A percentile compares a stretch with the other conserved stretches of the same genome.
These are phyloP conservation scores for Exophiala viscosa DNA, from an alignment of 2,329 filamentous ascomycete genomes.

Conservation along the genomic window DNA sequence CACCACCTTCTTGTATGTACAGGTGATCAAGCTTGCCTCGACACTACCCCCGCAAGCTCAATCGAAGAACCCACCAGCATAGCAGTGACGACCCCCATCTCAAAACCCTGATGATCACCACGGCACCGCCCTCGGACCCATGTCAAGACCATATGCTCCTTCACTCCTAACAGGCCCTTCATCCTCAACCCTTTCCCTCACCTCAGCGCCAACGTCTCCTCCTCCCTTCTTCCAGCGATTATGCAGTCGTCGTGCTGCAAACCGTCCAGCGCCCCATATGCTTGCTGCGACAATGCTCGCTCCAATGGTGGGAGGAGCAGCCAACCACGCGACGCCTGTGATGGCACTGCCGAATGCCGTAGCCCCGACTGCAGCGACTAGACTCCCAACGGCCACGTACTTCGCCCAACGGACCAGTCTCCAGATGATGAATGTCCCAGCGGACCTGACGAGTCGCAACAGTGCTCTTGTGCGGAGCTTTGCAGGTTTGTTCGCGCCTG, in stretches of 20 bases:
- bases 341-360: conserved; percentile 25
- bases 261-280: conserved; percentile 26
- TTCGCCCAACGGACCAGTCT: conserved; percentile 29
- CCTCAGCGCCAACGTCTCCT: conserved; percentile 20
- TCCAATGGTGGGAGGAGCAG: conserved; percentile 25
- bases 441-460: conserved; percentile 24
- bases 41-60: background rate
- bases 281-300: conserved; percentile 24
- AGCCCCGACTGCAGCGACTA: conserved; percentile 25
- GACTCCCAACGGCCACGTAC: conserved; percentile 24
- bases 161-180: conserved; percentile 13
- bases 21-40: background rate
- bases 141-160: conserved; percentile 20
- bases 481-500: conserved; percentile 13
- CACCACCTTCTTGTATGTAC: background rate
- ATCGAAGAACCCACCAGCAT: background rate
- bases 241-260: conserved; percentile 22
- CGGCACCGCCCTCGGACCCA: conserved; percentile 23
- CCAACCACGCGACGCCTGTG: conserved; percentile 25
- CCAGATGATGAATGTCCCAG: conserved; percentile 27
- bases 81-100: background rate
- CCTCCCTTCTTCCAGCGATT: conserved; percentile 22
- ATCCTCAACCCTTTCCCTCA: conserved; percentile 20
- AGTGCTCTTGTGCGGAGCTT: conserved; percentile 26
- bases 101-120: conserved; percentile 12